Conservation (phyloP, 306 rosid species). For the Vachellia collinsii region DNA sequence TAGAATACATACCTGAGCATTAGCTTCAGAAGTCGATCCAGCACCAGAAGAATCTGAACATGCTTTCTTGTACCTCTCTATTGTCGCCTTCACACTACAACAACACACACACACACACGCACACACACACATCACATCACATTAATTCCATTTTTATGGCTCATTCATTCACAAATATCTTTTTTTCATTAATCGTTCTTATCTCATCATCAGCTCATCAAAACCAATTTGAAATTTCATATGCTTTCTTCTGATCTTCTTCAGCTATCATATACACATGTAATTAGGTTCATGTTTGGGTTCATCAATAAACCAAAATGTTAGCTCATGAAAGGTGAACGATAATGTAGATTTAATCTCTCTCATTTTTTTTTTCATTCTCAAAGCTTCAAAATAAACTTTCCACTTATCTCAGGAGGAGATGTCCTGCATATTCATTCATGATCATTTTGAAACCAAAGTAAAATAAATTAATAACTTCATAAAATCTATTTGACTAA, state of each 20-base stretch:
- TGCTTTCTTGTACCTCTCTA: conserved; percentile 93
- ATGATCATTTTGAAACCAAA: not conserved
- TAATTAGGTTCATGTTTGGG: too few relatives aligned
- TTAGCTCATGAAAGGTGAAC: too few relatives aligned
- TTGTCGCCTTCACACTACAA: conserved; percentile 74
- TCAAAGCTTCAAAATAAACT: not conserved
- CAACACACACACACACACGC: too few relatives aligned
- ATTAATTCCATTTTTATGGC: too few relatives aligned
- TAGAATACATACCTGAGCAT: conserved; percentile 66
- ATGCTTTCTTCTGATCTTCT: too few relatives aligned
- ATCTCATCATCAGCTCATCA: too few relatives aligned
- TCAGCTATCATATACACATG: too few relatives aligned
- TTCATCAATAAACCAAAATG: too few relatives aligned
- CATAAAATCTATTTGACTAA: too few relatives aligned
- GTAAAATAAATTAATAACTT: not conserved
- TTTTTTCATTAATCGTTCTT: too few relatives aligned
- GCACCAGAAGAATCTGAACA: conserved; percentile 60
- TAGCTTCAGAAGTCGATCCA: conserved; percentile 71
- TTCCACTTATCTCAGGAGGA: not conserved
- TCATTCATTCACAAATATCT: too few relatives aligned
- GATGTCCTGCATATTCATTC: not conserved
- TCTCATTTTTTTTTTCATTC: not conserved
- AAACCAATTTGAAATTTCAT: too few relatives aligned
- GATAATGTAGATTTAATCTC: not conserved
- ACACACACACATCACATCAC: not conserved